phyloP scores from a whole-genome alignment of 805 yeast species.

The Priceomyces carsonii region DNA sequence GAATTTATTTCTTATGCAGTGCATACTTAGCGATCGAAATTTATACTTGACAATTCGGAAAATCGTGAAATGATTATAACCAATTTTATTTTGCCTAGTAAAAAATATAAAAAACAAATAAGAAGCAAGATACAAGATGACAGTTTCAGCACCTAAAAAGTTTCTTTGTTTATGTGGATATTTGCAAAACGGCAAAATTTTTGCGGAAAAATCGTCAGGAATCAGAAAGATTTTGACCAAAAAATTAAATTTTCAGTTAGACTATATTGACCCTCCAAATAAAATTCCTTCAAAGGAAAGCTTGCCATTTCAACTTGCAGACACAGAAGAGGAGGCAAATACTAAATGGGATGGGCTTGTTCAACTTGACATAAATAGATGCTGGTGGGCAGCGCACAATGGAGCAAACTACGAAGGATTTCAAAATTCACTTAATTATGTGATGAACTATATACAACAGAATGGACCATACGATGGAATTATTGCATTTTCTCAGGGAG shows the following conservation, averaged over 20 bases:
- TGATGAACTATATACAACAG: constrained; percentile 26
- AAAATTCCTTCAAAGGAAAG: constrained; percentile 22
- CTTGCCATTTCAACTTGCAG: constrained; percentile 29
- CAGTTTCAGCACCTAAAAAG: constrained; percentile 6
- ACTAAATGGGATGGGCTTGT: constrained; percentile 32
- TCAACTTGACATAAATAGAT: constrained; percentile 27
- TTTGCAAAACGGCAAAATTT: constrained; percentile 33
- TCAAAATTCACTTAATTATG: constrained; percentile 24
- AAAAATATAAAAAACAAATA: too few relatives aligned
- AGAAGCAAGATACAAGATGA: too few relatives aligned
- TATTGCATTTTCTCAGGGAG: constrained; percentile 46
- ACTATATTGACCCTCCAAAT: constrained; percentile 36
- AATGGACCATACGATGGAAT: constrained; percentile 46
- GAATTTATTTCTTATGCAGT: not conserved
- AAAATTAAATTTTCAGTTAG: constrained; percentile 24
- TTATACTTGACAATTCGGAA: not conserved
- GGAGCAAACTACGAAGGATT: constrained; percentile 26
- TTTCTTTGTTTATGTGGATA: constrained; percentile 39
- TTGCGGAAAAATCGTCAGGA: constrained; percentile 36
- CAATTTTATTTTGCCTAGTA: too few relatives aligned
- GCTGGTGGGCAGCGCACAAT: constrained; percentile 36
- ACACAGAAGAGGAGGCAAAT: constrained; percentile 24
- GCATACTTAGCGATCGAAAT: not conserved
- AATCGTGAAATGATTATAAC: not conserved
- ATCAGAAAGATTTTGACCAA: constrained; percentile 29